phyloP scores from a whole-genome alignment of 139 green algal genomes.

The Gonium pectorale region DNA sequence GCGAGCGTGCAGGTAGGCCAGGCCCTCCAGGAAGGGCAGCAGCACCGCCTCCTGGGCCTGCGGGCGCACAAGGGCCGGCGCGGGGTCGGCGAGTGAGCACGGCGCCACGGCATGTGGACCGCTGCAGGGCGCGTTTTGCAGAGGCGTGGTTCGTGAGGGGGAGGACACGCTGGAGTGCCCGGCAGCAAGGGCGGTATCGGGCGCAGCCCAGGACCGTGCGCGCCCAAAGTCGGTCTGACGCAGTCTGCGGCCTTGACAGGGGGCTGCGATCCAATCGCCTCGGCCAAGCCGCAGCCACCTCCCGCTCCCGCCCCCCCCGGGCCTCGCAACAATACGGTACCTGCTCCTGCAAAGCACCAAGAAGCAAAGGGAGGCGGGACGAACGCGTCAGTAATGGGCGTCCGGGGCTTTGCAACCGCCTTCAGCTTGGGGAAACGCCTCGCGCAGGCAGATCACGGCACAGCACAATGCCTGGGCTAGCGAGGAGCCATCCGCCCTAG shows the following conservation, averaged over 20 bases:
- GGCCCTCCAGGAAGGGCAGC: constrained; percentile 17
- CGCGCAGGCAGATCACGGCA: not conserved
- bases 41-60: constrained; percentile 25
- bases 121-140: not conserved
- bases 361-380: too few relatives aligned
- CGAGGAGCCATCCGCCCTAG: not conserved
- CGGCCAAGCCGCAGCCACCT: too few relatives aligned
- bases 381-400: too few relatives aligned
- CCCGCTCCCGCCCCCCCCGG: too few relatives aligned
- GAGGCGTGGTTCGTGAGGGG: too few relatives aligned
- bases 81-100: not conserved
- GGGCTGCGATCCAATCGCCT: too few relatives aligned
- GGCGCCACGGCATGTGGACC: not conserved
- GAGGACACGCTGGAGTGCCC: not conserved
- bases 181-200: not conserved
- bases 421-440: too few relatives aligned
- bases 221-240: not conserved
- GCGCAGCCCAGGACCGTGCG: not conserved
- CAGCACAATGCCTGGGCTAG: not conserved
- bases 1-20: not conserved
- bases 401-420: too few relatives aligned
- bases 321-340: too few relatives aligned
- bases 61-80: not conserved
- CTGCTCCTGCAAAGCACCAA: too few relatives aligned
- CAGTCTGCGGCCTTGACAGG: too few relatives aligned